phyloP scores from a whole-genome alignment of 192 early-diverging fungal species.

The Coemansia sp. region DNA sequence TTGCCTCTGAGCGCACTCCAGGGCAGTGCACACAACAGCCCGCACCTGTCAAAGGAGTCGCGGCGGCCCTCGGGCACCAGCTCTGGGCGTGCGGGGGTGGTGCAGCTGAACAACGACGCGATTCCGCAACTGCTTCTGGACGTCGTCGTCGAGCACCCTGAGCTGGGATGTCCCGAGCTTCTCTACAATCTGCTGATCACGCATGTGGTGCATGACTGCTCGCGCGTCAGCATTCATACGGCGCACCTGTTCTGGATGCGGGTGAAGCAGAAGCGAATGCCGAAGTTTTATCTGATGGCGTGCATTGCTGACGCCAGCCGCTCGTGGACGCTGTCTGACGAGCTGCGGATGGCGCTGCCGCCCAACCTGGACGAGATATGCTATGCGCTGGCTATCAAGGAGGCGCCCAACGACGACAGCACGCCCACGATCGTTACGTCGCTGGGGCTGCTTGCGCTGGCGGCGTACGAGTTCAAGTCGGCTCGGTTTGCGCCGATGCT shows the following conservation, averaged over 20 bases:
- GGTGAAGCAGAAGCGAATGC: conserved; percentile 41
- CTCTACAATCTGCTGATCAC: conserved; percentile 54
- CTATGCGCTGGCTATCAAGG: conserved; percentile 38
- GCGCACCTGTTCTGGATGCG: conserved; percentile 55
- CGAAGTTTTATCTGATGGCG: conserved; percentile 44
- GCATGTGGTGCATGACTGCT: conserved; percentile 51
- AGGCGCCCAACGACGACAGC: conserved; percentile 18
- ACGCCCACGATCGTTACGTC: conserved; percentile 26
- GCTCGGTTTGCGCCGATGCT: conserved; percentile 54
- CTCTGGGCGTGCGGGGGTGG: conserved; percentile 7
- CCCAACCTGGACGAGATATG: conserved; percentile 50
- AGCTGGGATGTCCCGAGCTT: conserved; percentile 50
- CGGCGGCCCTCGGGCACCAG: conserved; percentile 6
- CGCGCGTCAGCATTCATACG: conserved; percentile 49
- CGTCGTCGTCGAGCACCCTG: conserved; percentile 42
- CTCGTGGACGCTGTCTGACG: conserved; percentile 52
- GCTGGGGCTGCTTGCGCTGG: conserved; percentile 37
- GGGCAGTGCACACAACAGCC: conserved; percentile 10
- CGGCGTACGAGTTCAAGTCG: conserved; percentile 54
- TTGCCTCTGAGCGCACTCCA: conserved; percentile 18
- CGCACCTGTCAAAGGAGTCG: conserved; percentile 11
- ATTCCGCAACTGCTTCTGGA: conserved; percentile 45
- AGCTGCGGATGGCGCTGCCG: conserved; percentile 45
- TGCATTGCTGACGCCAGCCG: conserved; percentile 51
- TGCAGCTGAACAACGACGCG: conserved; percentile 46